A percentile compares a stretch with the other conserved stretches of the same genome.
phyloP scores from a whole-genome alignment of 148 eudicot species.

The Fagopyrum homotropicum region DNA sequence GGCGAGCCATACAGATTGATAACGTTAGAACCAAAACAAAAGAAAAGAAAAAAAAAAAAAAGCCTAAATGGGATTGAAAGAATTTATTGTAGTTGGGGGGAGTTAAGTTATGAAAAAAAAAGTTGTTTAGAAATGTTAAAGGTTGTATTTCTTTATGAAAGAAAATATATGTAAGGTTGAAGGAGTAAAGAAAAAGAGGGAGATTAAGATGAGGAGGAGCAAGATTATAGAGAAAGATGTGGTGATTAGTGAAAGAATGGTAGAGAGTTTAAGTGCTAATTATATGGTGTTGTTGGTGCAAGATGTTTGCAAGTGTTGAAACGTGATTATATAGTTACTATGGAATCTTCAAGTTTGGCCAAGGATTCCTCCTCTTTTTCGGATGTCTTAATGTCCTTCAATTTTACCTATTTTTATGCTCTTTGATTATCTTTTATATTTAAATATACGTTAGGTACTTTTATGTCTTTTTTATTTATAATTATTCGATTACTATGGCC shows the following conservation, averaged over 20 bases:
- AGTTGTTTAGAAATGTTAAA: no score
- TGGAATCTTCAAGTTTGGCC: not conserved
- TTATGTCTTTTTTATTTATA: not conserved
- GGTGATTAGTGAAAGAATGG: not conserved
- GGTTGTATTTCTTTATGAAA: not conserved
- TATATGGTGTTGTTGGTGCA: not conserved
- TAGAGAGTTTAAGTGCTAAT: not conserved
- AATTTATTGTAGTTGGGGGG: no score
- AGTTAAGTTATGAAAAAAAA: no score
- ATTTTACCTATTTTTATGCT: not conserved
- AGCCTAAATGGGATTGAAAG: no score
- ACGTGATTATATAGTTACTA: not conserved
- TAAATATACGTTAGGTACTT: not conserved
- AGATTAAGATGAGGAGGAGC: not conserved
- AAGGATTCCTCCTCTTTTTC: not conserved
- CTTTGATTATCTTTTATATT: not conserved
- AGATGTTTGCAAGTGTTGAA: slow-evolving; percentile 3
- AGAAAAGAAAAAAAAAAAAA: no score
- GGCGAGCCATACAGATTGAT: not conserved
- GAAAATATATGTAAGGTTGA: not conserved
- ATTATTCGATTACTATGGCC: not conserved
- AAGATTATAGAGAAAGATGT: not conserved
- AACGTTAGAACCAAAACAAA: not conserved
- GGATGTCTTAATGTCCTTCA: not conserved
- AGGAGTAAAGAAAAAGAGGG: not conserved